Evolutionary conservation across 164 flowering plant genomes (phyloP).

Genomic region (Sedum album): DNA sequence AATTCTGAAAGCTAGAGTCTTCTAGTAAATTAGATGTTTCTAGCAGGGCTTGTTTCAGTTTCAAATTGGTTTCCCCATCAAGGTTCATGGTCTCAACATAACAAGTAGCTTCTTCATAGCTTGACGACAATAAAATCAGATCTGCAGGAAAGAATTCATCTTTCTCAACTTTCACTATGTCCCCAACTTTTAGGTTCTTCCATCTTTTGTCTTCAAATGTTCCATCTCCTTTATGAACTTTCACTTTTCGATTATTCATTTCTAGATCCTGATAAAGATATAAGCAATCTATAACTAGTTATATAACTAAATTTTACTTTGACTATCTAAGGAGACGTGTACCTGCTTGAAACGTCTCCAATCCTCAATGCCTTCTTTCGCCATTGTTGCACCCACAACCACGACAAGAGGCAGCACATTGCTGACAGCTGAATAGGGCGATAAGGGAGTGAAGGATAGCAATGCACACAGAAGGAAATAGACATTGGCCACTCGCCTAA

Average conservation of each 20-base stretch:
- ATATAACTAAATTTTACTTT: not conserved
- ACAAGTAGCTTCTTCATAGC: slow-evolving; percentile 73
- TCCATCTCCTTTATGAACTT: slow-evolving; percentile 49
- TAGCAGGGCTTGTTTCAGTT: slow-evolving; percentile 63
- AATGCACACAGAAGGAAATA: slow-evolving; percentile 56
- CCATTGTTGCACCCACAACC: slow-evolving; percentile 70
- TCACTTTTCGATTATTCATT: slow-evolving; percentile 60
- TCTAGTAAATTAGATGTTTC: slow-evolving; percentile 44
- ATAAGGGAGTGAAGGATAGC: slow-evolving; percentile 55
- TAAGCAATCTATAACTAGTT: not conserved
- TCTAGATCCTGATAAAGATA: slow-evolving; percentile 49
- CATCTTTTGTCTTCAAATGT: slow-evolving; percentile 35
- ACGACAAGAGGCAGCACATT: slow-evolving; percentile 52
- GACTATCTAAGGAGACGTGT: slow-evolving; percentile 1
- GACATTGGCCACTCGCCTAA: slow-evolving; percentile 71
- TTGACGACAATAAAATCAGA: slow-evolving; percentile 66
- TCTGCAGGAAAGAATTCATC: slow-evolving; percentile 85
- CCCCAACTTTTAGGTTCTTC: slow-evolving; percentile 67
- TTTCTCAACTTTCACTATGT: slow-evolving; percentile 66
- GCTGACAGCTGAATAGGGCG: slow-evolving; percentile 60
- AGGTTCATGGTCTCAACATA: slow-evolving; percentile 89
- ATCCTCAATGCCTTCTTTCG: slow-evolving; percentile 71
- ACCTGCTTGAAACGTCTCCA: slow-evolving; percentile 70
- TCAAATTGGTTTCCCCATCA: slow-evolving; percentile 88
- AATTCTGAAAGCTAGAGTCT: slow-evolving; percentile 39